Percentiles rank a stretch among this genome's conserved stretches.
phyloP scores from a whole-genome alignment of 495 filamentous ascomycete species.

The Sphaerosporella brunnea region DNA sequence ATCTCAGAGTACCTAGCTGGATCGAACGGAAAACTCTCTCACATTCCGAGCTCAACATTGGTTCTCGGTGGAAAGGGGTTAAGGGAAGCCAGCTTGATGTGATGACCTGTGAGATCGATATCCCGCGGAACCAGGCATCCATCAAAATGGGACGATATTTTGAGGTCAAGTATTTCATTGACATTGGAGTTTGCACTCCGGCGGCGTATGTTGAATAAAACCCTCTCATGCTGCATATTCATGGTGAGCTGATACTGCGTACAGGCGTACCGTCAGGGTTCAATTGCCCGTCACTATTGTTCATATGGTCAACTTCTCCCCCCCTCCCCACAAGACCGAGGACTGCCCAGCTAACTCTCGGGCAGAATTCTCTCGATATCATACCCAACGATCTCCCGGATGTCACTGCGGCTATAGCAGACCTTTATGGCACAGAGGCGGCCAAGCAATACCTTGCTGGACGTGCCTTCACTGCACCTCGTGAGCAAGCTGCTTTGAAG shows the following conservation, averaged over 20 bases:
- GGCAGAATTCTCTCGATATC: conserved; percentile 41
- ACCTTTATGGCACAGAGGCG: conserved; percentile 26
- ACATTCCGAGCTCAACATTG: conserved; percentile 27
- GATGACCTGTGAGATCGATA: conserved; percentile 35
- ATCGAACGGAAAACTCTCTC: conserved; percentile 32
- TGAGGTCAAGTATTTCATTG: conserved; percentile 36
- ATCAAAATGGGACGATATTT: conserved; percentile 24
- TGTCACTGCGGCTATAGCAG: conserved; percentile 39
- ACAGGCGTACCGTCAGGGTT: conserved; percentile 32
- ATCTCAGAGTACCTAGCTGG: conserved; percentile 35
- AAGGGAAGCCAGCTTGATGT: conserved; percentile 31
- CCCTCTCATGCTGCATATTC: conserved; percentile 1
- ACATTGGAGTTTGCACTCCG: conserved; percentile 30
- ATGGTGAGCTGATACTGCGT: conserved; percentile 4
- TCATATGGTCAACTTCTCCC: conserved; percentile 31
- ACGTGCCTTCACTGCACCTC: conserved; percentile 20
- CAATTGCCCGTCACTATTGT: conserved; percentile 40
- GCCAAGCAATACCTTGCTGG: conserved; percentile 11
- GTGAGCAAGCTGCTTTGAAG: conserved; percentile 12
- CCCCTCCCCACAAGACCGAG: neutral
- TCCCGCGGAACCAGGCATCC: conserved; percentile 35
- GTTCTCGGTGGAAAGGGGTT: conserved; percentile 32
- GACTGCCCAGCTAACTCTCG: neutral
- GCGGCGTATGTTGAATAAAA: conserved; percentile 30
- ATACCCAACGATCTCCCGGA: conserved; percentile 40